Percentiles rank a stretch among this genome's conserved stretches.
Conservation (phyloP, 257 asterid species). For the Jaltomata sinuosa region DNA sequence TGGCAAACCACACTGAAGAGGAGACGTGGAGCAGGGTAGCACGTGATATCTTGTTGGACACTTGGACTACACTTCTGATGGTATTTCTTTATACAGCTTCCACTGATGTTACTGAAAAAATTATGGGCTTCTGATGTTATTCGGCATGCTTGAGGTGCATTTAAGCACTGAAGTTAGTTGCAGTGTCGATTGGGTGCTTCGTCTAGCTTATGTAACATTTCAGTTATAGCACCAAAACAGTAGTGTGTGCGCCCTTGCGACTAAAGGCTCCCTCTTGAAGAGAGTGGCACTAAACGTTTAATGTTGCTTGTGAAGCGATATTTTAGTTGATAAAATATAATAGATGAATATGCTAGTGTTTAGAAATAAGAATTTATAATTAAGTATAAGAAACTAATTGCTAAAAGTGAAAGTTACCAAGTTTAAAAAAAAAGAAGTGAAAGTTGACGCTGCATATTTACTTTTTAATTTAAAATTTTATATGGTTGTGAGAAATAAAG, state of each 20-base stretch:
- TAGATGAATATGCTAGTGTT: background rate
- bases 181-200: background rate
- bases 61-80: conserved; percentile 83
- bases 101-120: background rate
- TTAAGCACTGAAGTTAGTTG: background rate
- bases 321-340: background rate
- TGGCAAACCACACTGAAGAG: conserved; percentile 59
- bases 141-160: background rate
- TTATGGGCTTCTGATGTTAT: background rate
- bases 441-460: background rate
- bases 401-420: background rate
- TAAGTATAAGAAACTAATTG: background rate
- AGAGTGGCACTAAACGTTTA: background rate
- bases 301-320: background rate
- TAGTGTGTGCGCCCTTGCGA: background rate
- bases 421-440: too few relatives aligned
- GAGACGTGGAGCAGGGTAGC: conserved; percentile 99
- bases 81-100: conserved; percentile 24
- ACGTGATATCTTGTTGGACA: conserved; percentile 86
- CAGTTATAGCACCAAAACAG: background rate
- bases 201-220: background rate
- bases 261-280: background rate
- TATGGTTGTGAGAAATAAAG: background rate
- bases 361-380: background rate
- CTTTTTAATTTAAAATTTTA: background rate